Percentiles rank a stretch among this genome's conserved stretches.
Evolutionary conservation across 352 stramenopile species (phyloP).

Genomic region (Pythium pyrilobum): DNA sequence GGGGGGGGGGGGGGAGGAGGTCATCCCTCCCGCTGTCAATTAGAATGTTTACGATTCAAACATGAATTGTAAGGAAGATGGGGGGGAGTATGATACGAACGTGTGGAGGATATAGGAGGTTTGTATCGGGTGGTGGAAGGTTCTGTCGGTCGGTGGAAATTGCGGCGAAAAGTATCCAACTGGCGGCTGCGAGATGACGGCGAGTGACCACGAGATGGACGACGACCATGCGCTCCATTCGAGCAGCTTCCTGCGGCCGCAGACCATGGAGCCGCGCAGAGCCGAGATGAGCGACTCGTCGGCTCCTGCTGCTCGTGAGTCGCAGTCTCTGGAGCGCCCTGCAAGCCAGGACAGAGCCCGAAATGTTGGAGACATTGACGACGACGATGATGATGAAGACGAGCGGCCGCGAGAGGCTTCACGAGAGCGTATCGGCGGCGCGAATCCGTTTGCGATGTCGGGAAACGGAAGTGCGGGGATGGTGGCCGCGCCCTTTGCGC

Average conservation of each 20-base stretch:
- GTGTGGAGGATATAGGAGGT: neutral
- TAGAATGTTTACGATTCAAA: slow-evolving; percentile 4
- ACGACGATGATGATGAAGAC: slow-evolving; percentile 22
- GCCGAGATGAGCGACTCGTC: neutral
- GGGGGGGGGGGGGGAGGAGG: slow-evolving; percentile 1
- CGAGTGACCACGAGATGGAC: slow-evolving; percentile 11
- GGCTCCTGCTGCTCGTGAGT: neutral
- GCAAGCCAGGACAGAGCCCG: neutral
- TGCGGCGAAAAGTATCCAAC: slow-evolving; percentile 6
- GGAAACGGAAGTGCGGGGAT: neutral
- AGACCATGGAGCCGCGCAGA: neutral
- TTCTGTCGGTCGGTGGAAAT: too few relatives aligned
- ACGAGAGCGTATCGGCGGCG: neutral
- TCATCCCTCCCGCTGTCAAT: slow-evolving; percentile 15
- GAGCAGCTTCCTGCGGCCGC: slow-evolving; percentile 16
- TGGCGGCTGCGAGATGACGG: neutral
- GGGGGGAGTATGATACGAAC: neutral
- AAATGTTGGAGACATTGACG: too few relatives aligned
- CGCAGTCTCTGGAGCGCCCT: neutral
- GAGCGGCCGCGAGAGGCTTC: slow-evolving; percentile 13
- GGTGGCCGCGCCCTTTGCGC: neutral
- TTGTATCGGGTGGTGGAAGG: too few relatives aligned
- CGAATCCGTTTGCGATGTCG: slow-evolving; percentile 2
- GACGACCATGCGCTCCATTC: slow-evolving; percentile 15
- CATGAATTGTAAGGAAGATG: slow-evolving; percentile 15